These are phyloP conservation scores for Phlegmacium glaucopus DNA, from an alignment of 768 basidiomycete genomes.

Conservation along the genomic window DNA sequence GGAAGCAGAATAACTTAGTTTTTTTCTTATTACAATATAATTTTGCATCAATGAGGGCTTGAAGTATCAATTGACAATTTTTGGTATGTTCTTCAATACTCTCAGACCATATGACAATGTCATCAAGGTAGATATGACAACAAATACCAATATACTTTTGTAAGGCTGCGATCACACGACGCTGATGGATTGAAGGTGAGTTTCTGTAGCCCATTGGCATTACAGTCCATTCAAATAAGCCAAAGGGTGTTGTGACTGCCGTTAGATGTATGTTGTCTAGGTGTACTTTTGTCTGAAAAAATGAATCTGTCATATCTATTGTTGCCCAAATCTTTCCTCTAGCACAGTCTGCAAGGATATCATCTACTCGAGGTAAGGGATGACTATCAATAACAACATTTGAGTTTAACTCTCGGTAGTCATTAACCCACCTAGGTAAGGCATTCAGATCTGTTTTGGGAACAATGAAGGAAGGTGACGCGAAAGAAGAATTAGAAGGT, in stretches of 20 bases:
- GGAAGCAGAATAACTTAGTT: not conserved
- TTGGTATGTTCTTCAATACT: conserved; percentile 10
- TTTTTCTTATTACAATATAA: conserved; percentile 13
- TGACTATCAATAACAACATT: conserved; percentile 25
- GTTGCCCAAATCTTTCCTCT: conserved; percentile 30
- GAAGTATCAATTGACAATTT: conserved; percentile 1
- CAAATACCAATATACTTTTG: conserved; percentile 15
- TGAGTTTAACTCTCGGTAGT: conserved; percentile 29
- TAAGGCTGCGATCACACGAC: conserved; percentile 21
- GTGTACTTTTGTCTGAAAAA: conserved; percentile 23
- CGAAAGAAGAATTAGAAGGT: conserved; percentile 22
- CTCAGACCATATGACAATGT: conserved; percentile 23
- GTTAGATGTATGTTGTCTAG: conserved; percentile 29
- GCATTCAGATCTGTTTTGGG: conserved; percentile 26
- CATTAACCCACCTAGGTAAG: conserved; percentile 32
- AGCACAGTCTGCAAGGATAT: conserved; percentile 31
- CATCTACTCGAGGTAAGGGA: conserved; percentile 25
- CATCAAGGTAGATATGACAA: conserved; percentile 23
- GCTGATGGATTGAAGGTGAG: conserved; percentile 28
- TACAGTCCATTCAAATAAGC: conserved; percentile 38
- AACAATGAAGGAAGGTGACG: conserved; percentile 37
- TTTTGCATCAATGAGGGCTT: not conserved
- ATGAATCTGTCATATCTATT: conserved; percentile 21
- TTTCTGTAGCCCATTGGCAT: conserved; percentile 31
- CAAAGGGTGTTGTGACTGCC: conserved; percentile 34